A percentile compares a stretch with the other conserved stretches of the same genome.
These are phyloP conservation scores for Ophiostoma piceae DNA, from an alignment of 2,329 filamentous ascomycete genomes.

Conservation along the genomic window DNA sequence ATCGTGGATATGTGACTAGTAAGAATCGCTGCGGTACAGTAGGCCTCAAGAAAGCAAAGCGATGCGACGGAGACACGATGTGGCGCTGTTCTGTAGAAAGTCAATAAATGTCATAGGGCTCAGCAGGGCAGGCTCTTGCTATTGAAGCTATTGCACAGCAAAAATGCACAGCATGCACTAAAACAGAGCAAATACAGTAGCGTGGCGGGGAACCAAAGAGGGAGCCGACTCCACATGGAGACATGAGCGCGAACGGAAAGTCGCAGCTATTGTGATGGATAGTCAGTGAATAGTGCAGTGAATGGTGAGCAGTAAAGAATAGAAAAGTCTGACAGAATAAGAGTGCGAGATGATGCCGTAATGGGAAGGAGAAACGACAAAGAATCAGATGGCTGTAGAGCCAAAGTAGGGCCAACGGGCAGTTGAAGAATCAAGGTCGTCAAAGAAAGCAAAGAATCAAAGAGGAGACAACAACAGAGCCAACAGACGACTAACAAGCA, in stretches of 20 bases:
- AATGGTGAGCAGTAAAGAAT: background rate
- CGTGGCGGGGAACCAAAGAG: constrained; percentile 21
- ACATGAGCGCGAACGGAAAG: constrained; percentile 16
- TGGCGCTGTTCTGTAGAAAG: background rate
- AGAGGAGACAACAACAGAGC: background rate
- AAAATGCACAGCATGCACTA: background rate
- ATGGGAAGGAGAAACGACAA: constrained; percentile 1
- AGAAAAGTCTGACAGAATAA: background rate
- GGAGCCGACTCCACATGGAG: constrained; percentile 23
- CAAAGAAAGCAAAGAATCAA: background rate
- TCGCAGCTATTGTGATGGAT: background rate
- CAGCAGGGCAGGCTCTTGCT: background rate
- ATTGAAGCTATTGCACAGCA: background rate
- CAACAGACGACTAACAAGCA: background rate
- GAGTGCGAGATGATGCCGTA: background rate
- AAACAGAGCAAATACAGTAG: background rate
- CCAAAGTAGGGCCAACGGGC: background rate
- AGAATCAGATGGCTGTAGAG: background rate
- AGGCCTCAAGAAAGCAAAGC: background rate
- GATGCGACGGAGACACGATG: background rate
- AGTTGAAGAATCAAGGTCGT: background rate
- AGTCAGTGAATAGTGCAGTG: background rate
- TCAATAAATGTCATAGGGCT: background rate
- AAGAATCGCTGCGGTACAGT: background rate
- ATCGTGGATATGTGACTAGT: constrained; percentile 4